A percentile compares a stretch with the other conserved stretches of the same genome.
Evolutionary conservation across 331 rosid species (phyloP).

Genomic region (Malus hybrid): DNA sequence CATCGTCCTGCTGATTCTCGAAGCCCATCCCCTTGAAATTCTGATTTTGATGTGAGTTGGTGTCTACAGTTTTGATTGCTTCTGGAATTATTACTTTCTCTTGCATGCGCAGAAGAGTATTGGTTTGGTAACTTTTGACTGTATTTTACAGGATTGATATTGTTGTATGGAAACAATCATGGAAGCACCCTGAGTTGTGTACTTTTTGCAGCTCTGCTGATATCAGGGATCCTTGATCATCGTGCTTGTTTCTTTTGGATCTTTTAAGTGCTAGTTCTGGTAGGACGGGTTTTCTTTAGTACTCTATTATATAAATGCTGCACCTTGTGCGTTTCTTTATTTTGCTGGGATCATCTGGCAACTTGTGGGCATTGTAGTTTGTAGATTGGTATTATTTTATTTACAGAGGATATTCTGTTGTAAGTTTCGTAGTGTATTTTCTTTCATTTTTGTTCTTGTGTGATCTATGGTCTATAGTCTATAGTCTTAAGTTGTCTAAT

Average conservation of each 20-base stretch:
- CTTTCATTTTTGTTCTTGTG: background rate
- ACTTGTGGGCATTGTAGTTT: slow-evolving; percentile 18
- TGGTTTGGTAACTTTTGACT: background rate
- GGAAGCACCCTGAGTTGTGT: slow-evolving; percentile 12
- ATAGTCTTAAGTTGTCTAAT: slow-evolving; percentile 9
- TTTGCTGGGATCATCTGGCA: slow-evolving; percentile 13
- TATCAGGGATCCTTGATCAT: slow-evolving; percentile 28
- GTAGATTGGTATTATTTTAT: slow-evolving; percentile 16
- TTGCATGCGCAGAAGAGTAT: background rate
- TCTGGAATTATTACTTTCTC: background rate
- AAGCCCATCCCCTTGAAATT: slow-evolving; percentile 50
- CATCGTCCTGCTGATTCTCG: slow-evolving; percentile 42
- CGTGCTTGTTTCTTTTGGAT: slow-evolving; percentile 35
- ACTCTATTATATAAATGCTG: slow-evolving; percentile 30
- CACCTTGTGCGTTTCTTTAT: slow-evolving; percentile 22
- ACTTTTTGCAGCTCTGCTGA: slow-evolving; percentile 30
- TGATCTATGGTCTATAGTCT: background rate
- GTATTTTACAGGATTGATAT: slow-evolving; percentile 38
- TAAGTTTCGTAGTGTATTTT: slow-evolving; percentile 10
- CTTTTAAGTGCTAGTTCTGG: slow-evolving; percentile 46
- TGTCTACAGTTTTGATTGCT: background rate
- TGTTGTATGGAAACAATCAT: background rate
- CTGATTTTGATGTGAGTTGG: slow-evolving; percentile 61
- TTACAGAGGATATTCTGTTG: background rate
- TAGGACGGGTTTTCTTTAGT: slow-evolving; percentile 45